Base-by-base conservation (phyloP, 345 rosid species). In the Ceriops decandra region DNA sequence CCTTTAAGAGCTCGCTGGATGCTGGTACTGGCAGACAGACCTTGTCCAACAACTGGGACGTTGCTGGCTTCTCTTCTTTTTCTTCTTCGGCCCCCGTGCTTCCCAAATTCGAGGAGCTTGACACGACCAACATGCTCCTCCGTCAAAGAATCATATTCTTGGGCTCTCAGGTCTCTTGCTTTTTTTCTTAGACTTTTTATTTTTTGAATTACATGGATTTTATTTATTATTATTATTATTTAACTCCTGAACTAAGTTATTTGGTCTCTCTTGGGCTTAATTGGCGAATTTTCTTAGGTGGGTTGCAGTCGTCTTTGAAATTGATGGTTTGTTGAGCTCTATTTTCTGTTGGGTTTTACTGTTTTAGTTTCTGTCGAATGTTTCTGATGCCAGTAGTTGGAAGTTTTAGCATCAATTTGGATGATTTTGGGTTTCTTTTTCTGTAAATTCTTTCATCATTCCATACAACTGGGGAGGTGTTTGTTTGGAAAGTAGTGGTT, bases 71-170 rank as follows among this genome's bases (percentile, higher is more conserved):
- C 64, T 69, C 82, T 46, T 72, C 82, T 31, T 67, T 74, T 58
- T 69, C 80, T 56, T 52, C 82, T 78, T 66, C 88, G 20, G 77
- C 85, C 66, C 76, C 95, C 0, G 68, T 84, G n/a, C 77, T 84
- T 20, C 96, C 98, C 2, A 83, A 81, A 75, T 82, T 93, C 58
- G 92, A 91, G 72, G 98, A 93, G 66, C 88, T 91, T 46, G 95
- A 93, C 57, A 84, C 87, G 57, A 88, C 96, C 62, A 88, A 84
- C 84, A 88, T 89, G 96, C 91, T 93, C 62, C 98, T 93, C 49
- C 92, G 98, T 70, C 97, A 89, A 75, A 85, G 96, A 77, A 88
- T 89, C 75, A 80, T 93, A 80, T 89, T 91, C 66, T 63, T 93
- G 69, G 95, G 96, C 71, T 84, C 95, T 66, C 90, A 86, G 90